These are phyloP conservation scores for Paracoccidioides lutzii DNA, from an alignment of 2,329 filamentous ascomycete species.

Conservation along the genomic window DNA sequence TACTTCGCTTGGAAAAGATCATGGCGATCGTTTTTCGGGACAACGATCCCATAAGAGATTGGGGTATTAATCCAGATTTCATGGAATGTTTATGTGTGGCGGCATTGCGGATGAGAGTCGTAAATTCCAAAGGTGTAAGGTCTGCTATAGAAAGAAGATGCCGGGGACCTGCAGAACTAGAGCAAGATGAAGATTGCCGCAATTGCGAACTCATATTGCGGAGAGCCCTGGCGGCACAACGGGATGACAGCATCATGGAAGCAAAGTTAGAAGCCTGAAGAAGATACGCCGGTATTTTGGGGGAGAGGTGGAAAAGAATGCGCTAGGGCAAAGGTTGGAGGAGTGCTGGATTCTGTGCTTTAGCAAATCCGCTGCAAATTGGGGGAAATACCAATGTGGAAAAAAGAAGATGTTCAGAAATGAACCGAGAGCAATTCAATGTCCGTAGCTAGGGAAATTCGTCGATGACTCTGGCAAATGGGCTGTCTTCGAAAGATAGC, in stretches of 20 bases:
- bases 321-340: not conserved
- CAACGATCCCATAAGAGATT: slow-evolving; percentile 49
- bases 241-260: slow-evolving; percentile 7
- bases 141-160: slow-evolving; percentile 90
- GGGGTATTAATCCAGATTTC: slow-evolving; percentile 54
- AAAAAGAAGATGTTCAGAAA: not conserved
- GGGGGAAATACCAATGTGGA: not conserved
- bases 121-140: slow-evolving; percentile 65
- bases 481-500: too few relatives aligned
- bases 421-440: not conserved
- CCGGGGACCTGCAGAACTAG: slow-evolving; percentile 40
- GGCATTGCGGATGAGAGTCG: slow-evolving; percentile 71
- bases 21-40: slow-evolving; percentile 74
- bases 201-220: slow-evolving; percentile 13
- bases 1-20: slow-evolving; percentile 95
- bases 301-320: not conserved
- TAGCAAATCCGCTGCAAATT: not conserved
- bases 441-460: too few relatives aligned
- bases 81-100: slow-evolving; percentile 60
- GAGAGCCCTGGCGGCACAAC: slow-evolving; percentile 9
- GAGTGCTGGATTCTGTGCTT: not conserved
- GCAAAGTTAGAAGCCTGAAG: slow-evolving; percentile 1
- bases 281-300: not conserved
- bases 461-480: too few relatives aligned
- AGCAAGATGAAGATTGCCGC: slow-evolving; percentile 24